Percentiles rank a stretch among this genome's conserved stretches.
Conservation (phyloP, 2,329 filamentous ascomycete species). For the Fusarium falciforme region DNA sequence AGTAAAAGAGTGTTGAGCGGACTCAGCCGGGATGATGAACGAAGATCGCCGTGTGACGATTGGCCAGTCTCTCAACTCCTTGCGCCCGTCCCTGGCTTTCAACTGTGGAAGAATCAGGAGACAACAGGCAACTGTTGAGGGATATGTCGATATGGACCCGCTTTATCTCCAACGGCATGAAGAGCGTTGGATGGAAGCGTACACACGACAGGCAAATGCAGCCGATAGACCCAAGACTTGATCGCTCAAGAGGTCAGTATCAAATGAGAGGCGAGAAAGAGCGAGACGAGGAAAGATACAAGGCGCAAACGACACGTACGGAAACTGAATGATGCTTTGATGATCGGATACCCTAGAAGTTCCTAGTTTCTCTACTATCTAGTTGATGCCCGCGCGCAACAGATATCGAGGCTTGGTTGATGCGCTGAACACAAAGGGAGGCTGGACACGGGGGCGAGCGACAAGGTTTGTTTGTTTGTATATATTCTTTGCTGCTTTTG, state of each 20-base stretch:
- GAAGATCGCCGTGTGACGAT: neutral
- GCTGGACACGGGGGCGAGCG: neutral
- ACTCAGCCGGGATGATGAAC: neutral
- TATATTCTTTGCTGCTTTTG: neutral
- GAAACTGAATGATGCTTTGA: neutral
- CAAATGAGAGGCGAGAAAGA: neutral
- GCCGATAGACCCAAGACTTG: neutral
- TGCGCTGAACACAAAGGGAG: neutral
- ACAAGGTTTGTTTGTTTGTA: neutral
- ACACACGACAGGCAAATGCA: neutral
- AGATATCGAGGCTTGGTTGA: neutral
- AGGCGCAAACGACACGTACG: neutral
- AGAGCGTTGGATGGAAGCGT: neutral
- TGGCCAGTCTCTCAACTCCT: neutral
- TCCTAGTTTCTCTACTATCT: neutral
- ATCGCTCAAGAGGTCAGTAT: neutral
- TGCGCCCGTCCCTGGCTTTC: neutral
- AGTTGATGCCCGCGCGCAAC: slow-evolving; percentile 3
- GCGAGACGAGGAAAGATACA: neutral
- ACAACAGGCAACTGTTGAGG: neutral
- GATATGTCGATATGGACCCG: neutral
- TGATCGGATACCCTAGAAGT: slow-evolving; percentile 11
- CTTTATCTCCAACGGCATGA: neutral
- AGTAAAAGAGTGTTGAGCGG: neutral
- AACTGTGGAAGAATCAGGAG: neutral